Base-by-base conservation (phyloP, 2,329 filamentous ascomycete genomes). In the Diaporthe caulivora region DNA sequence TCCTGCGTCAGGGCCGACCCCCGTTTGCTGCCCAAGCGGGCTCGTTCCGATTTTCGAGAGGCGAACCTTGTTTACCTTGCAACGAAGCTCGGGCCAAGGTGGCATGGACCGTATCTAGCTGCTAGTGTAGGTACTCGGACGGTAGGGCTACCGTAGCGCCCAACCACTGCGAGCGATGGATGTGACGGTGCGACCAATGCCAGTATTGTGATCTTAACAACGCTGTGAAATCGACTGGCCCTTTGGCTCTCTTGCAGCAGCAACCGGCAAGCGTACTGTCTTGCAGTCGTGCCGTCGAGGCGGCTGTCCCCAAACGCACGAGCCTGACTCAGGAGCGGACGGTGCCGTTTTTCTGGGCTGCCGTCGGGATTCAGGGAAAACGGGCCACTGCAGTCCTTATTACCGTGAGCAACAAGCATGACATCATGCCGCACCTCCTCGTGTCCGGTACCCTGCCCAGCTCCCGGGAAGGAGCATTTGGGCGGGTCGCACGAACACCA, bases 11-110 rank as follows among this genome's bases (percentile, higher is more conserved):
- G 62, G 62, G 62, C 62, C 24, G 62, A 65, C 42, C 62, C 42
- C 47, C 44, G 62, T 65, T 65, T 65, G 62, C 44, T 65, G 62
- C 62, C 62, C 62, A 51, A 65, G 62, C 62, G 62, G 62, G 62
- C 62, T 51, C 21, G 21, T 65, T 65, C 62, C 62, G 62, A 65
- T 40, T 31, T 51, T 64, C 13, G 42, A 65, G 17, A 47, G 24
- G 44, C 60, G n/a, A 34, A 37, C 62, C 62, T 51, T 65, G 62
- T 18, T 40, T 13, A 13, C 37, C 37, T 2, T 40, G 37, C 7
- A 13, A 13, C 37, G 37, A 40, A 40, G 37, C 37, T 40, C 37
- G 37, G 37, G 37, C 37, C 37, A 40, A 40, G 11, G 37, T 40
- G 37, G n/a, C n/a, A n/a, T n/a, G n/a, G n/a, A n/a, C n/a, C n/a